Evolutionary conservation across 352 stramenopile species (phyloP).

Genomic region (Saprolegnia diclina): DNA sequence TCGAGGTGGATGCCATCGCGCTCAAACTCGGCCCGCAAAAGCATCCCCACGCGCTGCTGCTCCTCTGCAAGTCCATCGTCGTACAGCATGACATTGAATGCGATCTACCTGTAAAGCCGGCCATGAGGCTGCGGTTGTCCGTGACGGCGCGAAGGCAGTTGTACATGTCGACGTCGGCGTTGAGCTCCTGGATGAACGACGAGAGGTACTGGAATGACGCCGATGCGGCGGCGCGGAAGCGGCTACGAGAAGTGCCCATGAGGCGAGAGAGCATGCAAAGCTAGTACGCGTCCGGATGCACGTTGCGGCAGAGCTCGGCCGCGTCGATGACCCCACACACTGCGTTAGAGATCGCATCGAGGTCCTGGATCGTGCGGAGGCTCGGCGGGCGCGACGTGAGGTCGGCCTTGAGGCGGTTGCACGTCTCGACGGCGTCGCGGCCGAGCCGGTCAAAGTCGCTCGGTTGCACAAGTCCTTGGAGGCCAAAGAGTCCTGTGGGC

Average conservation of each 20-base stretch:
- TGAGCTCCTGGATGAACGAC: slow-evolving; percentile 93
- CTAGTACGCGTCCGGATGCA: slow-evolving; percentile 79
- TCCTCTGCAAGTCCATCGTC: slow-evolving; percentile 51
- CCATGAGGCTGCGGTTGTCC: slow-evolving; percentile 44
- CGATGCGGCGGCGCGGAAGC: slow-evolving; percentile 78
- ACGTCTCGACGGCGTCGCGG: background rate
- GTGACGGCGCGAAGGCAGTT: slow-evolving; percentile 67
- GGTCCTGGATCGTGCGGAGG: slow-evolving; percentile 57
- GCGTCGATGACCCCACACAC: slow-evolving; percentile 96
- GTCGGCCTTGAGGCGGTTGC: slow-evolving; percentile 28
- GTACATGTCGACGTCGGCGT: slow-evolving; percentile 90
- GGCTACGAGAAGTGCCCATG: slow-evolving; percentile 28
- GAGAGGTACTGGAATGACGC: slow-evolving; percentile 88
- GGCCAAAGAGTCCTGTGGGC: slow-evolving; percentile 13
- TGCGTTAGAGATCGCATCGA: slow-evolving; percentile 93
- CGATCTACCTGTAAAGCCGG: slow-evolving; percentile 40
- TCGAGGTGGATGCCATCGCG: slow-evolving; percentile 92
- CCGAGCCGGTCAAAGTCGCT: slow-evolving; percentile 11
- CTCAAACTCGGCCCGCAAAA: slow-evolving; percentile 93
- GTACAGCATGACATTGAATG: background rate
- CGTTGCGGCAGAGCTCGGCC: slow-evolving; percentile 91
- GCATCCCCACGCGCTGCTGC: slow-evolving; percentile 81
- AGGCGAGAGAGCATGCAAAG: background rate
- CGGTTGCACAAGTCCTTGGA: slow-evolving; percentile 8
- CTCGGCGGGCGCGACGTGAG: slow-evolving; percentile 48